Conservation (phyloP, 495 filamentous ascomycete species). For the Usnea hakonensis region DNA sequence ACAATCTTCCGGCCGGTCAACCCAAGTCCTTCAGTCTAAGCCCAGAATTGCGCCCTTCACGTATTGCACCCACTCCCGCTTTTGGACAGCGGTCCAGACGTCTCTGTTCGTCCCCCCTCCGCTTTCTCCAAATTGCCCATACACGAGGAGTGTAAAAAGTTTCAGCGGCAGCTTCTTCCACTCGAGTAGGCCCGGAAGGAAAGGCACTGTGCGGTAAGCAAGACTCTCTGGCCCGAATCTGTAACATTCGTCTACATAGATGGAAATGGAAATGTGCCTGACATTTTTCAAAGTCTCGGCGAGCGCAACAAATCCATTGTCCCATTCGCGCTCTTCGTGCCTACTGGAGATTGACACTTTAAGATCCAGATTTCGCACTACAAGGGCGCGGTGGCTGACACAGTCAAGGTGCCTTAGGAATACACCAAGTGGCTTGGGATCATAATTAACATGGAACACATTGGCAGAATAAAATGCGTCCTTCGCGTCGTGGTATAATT, state of each 20-base stretch:
- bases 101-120: neutral
- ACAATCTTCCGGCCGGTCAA: neutral
- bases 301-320: neutral
- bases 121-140: too few relatives aligned
- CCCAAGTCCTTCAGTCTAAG: neutral
- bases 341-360: neutral
- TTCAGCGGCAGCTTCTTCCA: neutral
- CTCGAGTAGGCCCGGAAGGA: neutral
- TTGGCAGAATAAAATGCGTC: neutral
- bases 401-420: neutral
- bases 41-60: neutral
- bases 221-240: too few relatives aligned
- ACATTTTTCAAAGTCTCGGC: neutral
- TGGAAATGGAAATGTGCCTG: neutral
- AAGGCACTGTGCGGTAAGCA: neutral
- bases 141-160: too few relatives aligned
- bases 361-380: neutral
- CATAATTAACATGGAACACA: neutral
- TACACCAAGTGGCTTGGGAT: neutral
- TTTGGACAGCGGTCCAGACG: neutral
- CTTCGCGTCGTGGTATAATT: neutral
- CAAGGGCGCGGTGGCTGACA: neutral
- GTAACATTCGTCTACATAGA: neutral
- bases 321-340: neutral
- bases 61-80: neutral